A percentile compares a stretch with the other conserved stretches of the same genome.
Conservation (phyloP, 495 filamentous ascomycete genomes). For the Paragyromitra xinjiangensis region DNA sequence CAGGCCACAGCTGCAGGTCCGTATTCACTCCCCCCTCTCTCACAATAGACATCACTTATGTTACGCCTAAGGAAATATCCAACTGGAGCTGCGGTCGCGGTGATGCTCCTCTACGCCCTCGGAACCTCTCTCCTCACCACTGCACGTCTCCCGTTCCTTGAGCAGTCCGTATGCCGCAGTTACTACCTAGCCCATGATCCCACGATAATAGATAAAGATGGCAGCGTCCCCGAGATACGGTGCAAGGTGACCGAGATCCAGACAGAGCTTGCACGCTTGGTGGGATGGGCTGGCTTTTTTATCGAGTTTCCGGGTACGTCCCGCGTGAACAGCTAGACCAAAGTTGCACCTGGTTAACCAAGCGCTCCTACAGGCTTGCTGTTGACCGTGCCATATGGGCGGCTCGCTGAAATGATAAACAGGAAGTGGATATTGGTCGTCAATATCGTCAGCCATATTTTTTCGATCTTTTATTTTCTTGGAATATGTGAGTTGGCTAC, state of each 20-base stretch:
- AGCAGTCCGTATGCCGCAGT: conserved; percentile 37
- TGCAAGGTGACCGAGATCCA: conserved; percentile 24
- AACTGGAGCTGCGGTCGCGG: conserved; percentile 16
- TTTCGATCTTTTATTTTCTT: conserved; percentile 31
- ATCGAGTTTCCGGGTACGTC: conserved; percentile 26
- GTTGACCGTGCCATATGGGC: conserved; percentile 31
- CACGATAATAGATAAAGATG: conserved; percentile 14
- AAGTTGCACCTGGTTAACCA: background rate
- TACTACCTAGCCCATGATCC: conserved; percentile 29
- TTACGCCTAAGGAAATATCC: conserved; percentile 12
- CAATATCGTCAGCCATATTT: conserved; percentile 20
- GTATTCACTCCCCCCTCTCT: background rate
- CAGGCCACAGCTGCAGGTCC: background rate
- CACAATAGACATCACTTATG: conserved; percentile 7
- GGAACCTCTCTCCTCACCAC: conserved; percentile 20
- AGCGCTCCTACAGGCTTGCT: conserved; percentile 16
- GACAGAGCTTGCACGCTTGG: conserved; percentile 29
- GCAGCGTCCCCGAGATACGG: conserved; percentile 18
- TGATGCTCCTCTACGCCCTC: conserved; percentile 28
- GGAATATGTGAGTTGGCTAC: conserved; percentile 19
- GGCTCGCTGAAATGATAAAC: conserved; percentile 27
- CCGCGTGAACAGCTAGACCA: background rate
- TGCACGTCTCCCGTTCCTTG: conserved; percentile 31
- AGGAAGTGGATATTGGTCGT: conserved; percentile 30
- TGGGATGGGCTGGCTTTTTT: conserved; percentile 36